Evolutionary conservation across 148 eudicot genomes (phyloP).

Genomic region (Chenopodium suecicum): DNA sequence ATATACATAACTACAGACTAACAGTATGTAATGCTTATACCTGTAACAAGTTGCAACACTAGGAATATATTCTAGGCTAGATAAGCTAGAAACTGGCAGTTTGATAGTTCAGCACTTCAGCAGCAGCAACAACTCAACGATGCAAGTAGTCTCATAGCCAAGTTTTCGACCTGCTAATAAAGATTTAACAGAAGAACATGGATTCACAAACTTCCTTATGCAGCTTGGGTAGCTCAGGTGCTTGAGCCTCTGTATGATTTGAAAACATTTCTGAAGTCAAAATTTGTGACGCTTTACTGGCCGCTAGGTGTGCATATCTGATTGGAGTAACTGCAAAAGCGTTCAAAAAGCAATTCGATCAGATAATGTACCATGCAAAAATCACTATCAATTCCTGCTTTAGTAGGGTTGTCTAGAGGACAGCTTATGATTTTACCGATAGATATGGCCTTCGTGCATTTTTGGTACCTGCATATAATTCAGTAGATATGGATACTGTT

Average conservation of each 20-base stretch:
- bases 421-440: slow-evolving; percentile 16
- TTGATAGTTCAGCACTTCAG: not conserved
- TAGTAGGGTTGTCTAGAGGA: not conserved
- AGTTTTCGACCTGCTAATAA: not conserved
- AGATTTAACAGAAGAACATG: not conserved
- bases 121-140: not conserved
- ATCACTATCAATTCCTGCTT: not conserved
- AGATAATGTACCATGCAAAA: not conserved
- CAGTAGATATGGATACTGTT: not conserved
- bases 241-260: too few species aligned
- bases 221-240: too few species aligned
- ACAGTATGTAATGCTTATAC: too few species aligned
- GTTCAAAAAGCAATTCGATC: not conserved
- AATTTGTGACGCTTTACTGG: not conserved
- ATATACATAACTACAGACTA: too few species aligned
- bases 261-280: not conserved
- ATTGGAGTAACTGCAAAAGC: slow-evolving; percentile 9
- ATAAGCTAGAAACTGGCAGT: not conserved
- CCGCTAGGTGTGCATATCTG: slow-evolving; percentile 16
- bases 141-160: not conserved
- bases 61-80: too few species aligned
- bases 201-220: not conserved
- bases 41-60: too few species aligned
- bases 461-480: slow-evolving; percentile 27
- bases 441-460: slow-evolving; percentile 30